Percentiles rank a stretch among this genome's conserved stretches.
phyloP scores from a whole-genome alignment of 805 yeast genomes.

The Hanseniaspora nectarophila region DNA sequence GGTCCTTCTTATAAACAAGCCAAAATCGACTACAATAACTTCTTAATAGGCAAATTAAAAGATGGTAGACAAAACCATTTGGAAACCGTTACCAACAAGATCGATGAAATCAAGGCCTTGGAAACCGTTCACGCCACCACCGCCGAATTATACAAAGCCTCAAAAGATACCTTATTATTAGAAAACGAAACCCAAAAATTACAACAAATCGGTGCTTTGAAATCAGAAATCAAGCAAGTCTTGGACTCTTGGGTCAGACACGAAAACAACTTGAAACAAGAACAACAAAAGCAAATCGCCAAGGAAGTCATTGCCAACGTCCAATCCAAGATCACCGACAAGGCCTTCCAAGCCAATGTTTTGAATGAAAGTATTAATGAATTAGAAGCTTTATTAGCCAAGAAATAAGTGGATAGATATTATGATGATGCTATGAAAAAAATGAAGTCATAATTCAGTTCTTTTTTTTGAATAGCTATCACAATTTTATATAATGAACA shows the following conservation, averaged over 20 bases:
- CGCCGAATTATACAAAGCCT: conserved; percentile 79
- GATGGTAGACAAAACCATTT: conserved; percentile 78
- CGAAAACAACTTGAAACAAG: conserved; percentile 91
- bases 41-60: conserved; percentile 11
- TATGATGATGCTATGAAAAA: background rate
- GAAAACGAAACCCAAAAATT: conserved; percentile 91
- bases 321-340: conserved; percentile 66
- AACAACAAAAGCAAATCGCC: conserved; percentile 87
- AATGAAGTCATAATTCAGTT: background rate
- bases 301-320: conserved; percentile 78
- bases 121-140: conserved; percentile 88
- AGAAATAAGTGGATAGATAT: conserved; percentile 17
- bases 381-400: conserved; percentile 69
- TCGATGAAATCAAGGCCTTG: conserved; percentile 73
- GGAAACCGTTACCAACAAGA: conserved; percentile 84
- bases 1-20: conserved; percentile 74
- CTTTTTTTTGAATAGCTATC: too few relatives aligned
- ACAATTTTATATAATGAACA: conserved; percentile 3
- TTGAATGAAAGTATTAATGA: conserved; percentile 86
- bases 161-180: conserved; percentile 91
- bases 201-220: conserved; percentile 80
- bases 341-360: conserved; percentile 87
- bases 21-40: conserved; percentile 11
- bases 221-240: conserved; percentile 83
- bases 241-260: conserved; percentile 98